phyloP scores from a whole-genome alignment of 495 filamentous ascomycete species.

The Podospora comata region DNA sequence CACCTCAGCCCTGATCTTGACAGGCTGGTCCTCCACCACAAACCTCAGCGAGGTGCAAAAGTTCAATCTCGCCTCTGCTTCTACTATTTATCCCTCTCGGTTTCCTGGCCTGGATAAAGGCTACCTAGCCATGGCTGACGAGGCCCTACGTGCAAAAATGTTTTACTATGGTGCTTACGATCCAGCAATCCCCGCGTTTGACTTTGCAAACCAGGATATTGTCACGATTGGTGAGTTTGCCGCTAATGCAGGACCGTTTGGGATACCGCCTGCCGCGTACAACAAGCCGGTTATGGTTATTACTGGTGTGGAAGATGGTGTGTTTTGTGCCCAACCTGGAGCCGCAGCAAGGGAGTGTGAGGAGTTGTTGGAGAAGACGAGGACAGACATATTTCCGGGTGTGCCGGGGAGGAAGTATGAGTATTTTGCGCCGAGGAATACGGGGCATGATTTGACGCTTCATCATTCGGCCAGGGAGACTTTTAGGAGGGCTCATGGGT shows the following conservation, averaged over 20 bases:
- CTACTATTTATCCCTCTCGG: not conserved
- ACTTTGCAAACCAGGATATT: not conserved
- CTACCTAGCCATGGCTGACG: not conserved
- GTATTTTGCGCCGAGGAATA: conserved; percentile 1
- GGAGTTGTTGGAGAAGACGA: conserved; percentile 3
- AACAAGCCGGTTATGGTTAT: not conserved
- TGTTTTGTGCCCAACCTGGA: not conserved
- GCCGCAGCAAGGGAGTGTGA: not conserved
- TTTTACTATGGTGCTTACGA: conserved; percentile 2
- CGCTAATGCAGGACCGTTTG: not conserved
- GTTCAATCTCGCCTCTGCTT: not conserved
- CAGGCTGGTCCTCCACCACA: not conserved
- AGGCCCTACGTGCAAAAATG: not conserved
- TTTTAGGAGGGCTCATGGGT: conserved; percentile 1
- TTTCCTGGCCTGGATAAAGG: not conserved
- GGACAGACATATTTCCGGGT: not conserved
- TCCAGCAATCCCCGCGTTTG: not conserved
- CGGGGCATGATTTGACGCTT: not conserved
- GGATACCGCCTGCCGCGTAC: not conserved
- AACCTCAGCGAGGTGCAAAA: not conserved
- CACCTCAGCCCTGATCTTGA: not conserved
- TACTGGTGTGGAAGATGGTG: not conserved
- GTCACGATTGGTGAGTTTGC: conserved; percentile 1
- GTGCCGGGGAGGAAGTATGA: conserved; percentile 1
- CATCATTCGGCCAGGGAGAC: not conserved